Percentiles rank a stretch among this genome's conserved stretches.
phyloP scores from a whole-genome alignment of 495 filamentous ascomycete genomes.

The Viridothelium virens region DNA sequence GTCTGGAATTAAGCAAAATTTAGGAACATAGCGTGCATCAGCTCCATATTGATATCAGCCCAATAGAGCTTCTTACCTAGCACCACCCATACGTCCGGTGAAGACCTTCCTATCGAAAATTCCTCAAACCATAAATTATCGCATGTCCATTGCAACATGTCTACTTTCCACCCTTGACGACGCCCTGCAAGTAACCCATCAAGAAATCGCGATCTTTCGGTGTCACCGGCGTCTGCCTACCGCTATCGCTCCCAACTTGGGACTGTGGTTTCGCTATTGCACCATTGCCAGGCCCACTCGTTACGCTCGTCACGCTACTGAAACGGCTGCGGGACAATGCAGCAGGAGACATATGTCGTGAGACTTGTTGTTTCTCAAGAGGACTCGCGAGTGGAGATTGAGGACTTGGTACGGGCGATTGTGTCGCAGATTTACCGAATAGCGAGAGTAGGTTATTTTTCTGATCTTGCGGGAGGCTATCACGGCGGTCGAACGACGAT shows the following conservation, averaged over 20 bases:
- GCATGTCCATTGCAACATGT: neutral
- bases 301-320: neutral
- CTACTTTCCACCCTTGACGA: conserved; percentile 35
- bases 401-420: neutral
- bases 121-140: neutral
- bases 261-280: neutral
- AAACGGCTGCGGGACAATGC: neutral
- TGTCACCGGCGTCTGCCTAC: conserved; percentile 49
- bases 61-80: neutral
- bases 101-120: neutral
- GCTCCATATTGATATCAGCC: neutral
- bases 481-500: neutral
- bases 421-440: neutral
- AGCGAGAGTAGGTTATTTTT: conserved; percentile 5
- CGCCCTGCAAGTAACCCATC: conserved; percentile 62
- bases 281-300: neutral
- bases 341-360: neutral
- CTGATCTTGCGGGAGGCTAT: conserved; percentile 6
- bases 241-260: conserved; percentile 23
- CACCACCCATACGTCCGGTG: neutral
- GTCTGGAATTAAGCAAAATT: neutral
- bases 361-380: neutral
- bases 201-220: conserved; percentile 69
- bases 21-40: too few species aligned
- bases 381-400: neutral